Base-by-base conservation (phyloP, 2,329 filamentous ascomycete genomes). In the Bipolaris cookei region DNA sequence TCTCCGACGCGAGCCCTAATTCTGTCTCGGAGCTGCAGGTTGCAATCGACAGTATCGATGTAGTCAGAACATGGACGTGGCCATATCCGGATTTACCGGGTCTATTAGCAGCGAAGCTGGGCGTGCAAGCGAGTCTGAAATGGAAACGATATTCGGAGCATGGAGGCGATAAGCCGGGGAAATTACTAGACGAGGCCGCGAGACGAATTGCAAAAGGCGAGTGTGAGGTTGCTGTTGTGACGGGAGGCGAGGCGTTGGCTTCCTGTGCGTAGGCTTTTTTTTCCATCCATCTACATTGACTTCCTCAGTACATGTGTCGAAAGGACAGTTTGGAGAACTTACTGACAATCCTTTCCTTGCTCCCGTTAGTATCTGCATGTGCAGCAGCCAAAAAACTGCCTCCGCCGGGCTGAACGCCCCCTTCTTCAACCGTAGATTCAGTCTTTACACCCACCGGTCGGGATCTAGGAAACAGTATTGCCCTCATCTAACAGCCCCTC, bases 11-110 rank as follows among this genome's bases (percentile, higher is more conserved):
- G 0, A 72, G 69, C 1, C 63, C 79, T 7, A 64, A 69, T 11
- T 64, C 69, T 1, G 37, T 66, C 1, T 54, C 68, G 2, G 65
- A 74, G 0, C 67, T 88, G 0, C 78, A 78, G 57, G 65, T 75
- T 0, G 72, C 73, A 0, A 82, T 88, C 50, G 86, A 89, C 67
- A 85, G 82, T 62, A 78, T 90, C 43, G 78, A 82, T 41, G 81
- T 88, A 3, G 86, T 89, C 8, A 80, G 79, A 38, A 85, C 84
- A 0, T 90, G 87, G 87, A 88, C 87, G 0, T 89, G 87, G 87
- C 82, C 83, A 0, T 89, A 89, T 66, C 73, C 79, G 1, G 82
- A 89, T 67, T 72, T 89, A 1, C 85, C 86, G 0, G 79, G 77
- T 4, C 73, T 85, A 1, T 68, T 90, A 5, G 78, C 82, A 0